Conservation (phyloP, 495 filamentous ascomycete species). For the Tuber calosporum region DNA sequence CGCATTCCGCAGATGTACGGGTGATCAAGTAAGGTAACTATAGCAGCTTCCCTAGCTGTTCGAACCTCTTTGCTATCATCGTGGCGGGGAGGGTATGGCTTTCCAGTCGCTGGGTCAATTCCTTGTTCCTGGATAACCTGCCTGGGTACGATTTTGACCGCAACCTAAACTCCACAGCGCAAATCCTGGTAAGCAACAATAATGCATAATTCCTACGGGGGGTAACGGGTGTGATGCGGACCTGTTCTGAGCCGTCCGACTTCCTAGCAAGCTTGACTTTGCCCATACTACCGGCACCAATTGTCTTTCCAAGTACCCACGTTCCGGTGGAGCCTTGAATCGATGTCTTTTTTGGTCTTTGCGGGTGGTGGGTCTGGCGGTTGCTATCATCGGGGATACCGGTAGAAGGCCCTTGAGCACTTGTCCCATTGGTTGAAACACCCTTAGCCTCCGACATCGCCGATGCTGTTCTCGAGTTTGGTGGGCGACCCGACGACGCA, state of each 20-base stretch:
- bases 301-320: slow-evolving; percentile 93
- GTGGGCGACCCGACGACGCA: slow-evolving; percentile 26
- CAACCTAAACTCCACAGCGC: slow-evolving; percentile 55
- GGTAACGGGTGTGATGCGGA: slow-evolving; percentile 42
- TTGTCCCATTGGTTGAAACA: slow-evolving; percentile 28
- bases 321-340: slow-evolving; percentile 44
- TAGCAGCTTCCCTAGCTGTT: slow-evolving; percentile 91
- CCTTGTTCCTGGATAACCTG: slow-evolving; percentile 45
- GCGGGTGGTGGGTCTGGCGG: slow-evolving; percentile 23
- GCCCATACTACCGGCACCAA: slow-evolving; percentile 96
- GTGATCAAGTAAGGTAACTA: slow-evolving; percentile 89
- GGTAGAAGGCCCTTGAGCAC: slow-evolving; percentile 27
- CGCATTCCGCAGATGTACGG: slow-evolving; percentile 96
- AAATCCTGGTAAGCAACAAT: slow-evolving; percentile 15
- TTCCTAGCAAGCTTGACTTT: slow-evolving; percentile 86
- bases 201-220: slow-evolving; percentile 4
- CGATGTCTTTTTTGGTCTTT: slow-evolving; percentile 40
- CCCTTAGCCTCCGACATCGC: slow-evolving; percentile 36
- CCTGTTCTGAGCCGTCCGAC: slow-evolving; percentile 73
- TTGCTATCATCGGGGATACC: slow-evolving; percentile 26
- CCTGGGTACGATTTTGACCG: slow-evolving; percentile 96
- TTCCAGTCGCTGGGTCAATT: slow-evolving; percentile 39
- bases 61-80: slow-evolving; percentile 76
- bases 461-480: slow-evolving; percentile 39
- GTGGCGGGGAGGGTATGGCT: slow-evolving; percentile 39